Conservation (phyloP, 1,284 basidiomycete species). For the Agroathelia rolfsii region DNA sequence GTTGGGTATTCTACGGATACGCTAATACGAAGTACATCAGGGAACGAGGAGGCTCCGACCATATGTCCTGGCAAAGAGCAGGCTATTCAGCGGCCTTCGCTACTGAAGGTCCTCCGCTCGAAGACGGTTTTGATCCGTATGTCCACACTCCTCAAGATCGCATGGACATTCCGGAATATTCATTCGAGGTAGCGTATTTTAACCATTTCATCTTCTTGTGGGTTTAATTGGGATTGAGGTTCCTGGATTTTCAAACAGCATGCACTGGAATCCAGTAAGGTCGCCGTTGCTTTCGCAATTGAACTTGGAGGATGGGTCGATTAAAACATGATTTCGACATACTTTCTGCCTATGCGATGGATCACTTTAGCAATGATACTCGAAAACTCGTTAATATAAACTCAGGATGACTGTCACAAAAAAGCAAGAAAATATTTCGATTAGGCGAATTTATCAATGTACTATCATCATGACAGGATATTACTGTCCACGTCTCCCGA, state of each 20-base stretch:
- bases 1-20: slow-evolving; percentile 10
- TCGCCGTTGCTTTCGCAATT: slow-evolving; percentile 35
- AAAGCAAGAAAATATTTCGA: too few relatives aligned
- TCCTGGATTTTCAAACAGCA: slow-evolving; percentile 25
- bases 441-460: too few relatives aligned
- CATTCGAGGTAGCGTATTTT: slow-evolving; percentile 37
- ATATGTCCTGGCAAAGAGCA: slow-evolving; percentile 29
- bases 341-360: too few relatives aligned
- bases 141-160: slow-evolving; percentile 39
- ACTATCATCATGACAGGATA: too few relatives aligned
- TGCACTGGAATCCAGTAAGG: slow-evolving; percentile 35
- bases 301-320: too few relatives aligned
- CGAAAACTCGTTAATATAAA: too few relatives aligned
- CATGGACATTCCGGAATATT: slow-evolving; percentile 34
- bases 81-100: slow-evolving; percentile 32
- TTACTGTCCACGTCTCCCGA: too few relatives aligned
- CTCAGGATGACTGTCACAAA: too few relatives aligned
- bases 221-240: slow-evolving; percentile 11
- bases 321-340: too few relatives aligned
- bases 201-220: slow-evolving; percentile 16
- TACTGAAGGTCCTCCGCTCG: slow-evolving; percentile 14
- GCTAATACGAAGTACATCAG: too few relatives aligned
- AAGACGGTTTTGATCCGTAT: slow-evolving; percentile 18
- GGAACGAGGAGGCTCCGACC: slow-evolving; percentile 28
- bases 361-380: too few relatives aligned